Evolutionary conservation across 2,329 filamentous ascomycete genomes (phyloP).

Genomic region (Aschersonia sp.): DNA sequence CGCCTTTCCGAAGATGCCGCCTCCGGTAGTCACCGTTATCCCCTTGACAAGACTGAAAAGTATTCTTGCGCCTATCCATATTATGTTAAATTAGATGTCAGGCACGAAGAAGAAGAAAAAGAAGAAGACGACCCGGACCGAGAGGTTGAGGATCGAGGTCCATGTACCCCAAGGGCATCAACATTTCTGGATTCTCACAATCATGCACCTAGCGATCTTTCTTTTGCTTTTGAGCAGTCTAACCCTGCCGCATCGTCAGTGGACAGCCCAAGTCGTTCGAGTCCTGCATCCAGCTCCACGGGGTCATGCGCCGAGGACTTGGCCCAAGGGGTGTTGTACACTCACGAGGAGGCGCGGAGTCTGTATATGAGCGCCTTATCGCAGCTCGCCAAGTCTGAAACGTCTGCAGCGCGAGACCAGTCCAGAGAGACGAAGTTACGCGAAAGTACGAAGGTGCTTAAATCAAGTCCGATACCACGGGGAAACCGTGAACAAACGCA

Average conservation of each 20-base stretch:
- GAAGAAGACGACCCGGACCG: constrained; percentile 21
- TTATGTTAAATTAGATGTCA: constrained; percentile 17
- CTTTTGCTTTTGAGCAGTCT: background rate
- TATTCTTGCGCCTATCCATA: constrained; percentile 43
- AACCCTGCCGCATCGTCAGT: no score
- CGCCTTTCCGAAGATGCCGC: constrained; percentile 9
- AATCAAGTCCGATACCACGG: no score
- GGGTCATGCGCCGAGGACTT: constrained; percentile 30
- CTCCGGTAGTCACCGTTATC: constrained; percentile 10
- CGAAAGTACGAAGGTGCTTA: background rate
- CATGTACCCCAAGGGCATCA: constrained; percentile 40
- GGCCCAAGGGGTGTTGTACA: constrained; percentile 55
- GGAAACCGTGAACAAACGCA: no score
- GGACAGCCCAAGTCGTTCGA: no score
- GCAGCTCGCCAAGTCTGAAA: constrained; percentile 17
- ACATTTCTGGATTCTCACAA: constrained; percentile 22
- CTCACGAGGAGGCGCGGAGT: constrained; percentile 68
- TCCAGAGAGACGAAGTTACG: background rate
- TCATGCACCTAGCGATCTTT: background rate
- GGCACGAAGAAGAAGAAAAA: constrained; percentile 9
- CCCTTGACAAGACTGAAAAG: constrained; percentile 32
- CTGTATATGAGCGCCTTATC: constrained; percentile 74
- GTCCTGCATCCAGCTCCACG: background rate
- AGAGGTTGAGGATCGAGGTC: constrained; percentile 20
- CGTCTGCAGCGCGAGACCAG: background rate